Evolutionary conservation across 148 eudicot genomes (phyloP).

Genomic region (Vaccinium darrowii): DNA sequence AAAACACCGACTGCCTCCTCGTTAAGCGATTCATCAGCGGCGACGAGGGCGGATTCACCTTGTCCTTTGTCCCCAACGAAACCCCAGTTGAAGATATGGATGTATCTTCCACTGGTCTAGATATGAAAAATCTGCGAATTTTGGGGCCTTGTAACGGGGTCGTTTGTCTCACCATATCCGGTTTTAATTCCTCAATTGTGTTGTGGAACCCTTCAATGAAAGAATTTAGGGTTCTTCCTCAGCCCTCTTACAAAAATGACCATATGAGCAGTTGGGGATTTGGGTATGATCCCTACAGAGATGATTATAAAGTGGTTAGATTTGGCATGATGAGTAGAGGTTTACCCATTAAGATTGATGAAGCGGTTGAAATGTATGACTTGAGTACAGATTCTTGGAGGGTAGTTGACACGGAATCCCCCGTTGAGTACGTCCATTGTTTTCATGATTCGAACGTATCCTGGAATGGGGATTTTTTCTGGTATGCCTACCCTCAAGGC

Average conservation of each 20-base stretch:
- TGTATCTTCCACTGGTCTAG: no score
- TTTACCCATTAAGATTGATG: neutral
- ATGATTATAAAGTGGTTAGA: neutral
- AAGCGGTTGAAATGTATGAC: neutral
- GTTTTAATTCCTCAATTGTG: neutral
- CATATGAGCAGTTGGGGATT: neutral
- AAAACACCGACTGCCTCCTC: no score
- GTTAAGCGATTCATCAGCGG: no score
- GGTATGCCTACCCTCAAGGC: neutral
- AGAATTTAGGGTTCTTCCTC: neutral
- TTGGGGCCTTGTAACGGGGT: neutral
- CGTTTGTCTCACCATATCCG: neutral
- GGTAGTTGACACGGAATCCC: neutral
- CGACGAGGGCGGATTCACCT: no score
- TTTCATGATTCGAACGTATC: neutral
- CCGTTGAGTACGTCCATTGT: neutral
- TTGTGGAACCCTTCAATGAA: neutral
- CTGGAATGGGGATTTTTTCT: neutral
- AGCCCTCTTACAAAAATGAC: neutral
- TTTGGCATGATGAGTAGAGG: neutral
- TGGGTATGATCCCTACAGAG: neutral
- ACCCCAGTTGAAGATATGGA: no score
- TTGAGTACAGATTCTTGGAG: neutral
- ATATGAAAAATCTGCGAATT: no score
- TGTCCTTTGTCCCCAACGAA: no score